Percentiles rank a stretch among this genome's conserved stretches.
phyloP scores from a whole-genome alignment of 2,329 filamentous ascomycete species.

The Hyphodiscus sp. region DNA sequence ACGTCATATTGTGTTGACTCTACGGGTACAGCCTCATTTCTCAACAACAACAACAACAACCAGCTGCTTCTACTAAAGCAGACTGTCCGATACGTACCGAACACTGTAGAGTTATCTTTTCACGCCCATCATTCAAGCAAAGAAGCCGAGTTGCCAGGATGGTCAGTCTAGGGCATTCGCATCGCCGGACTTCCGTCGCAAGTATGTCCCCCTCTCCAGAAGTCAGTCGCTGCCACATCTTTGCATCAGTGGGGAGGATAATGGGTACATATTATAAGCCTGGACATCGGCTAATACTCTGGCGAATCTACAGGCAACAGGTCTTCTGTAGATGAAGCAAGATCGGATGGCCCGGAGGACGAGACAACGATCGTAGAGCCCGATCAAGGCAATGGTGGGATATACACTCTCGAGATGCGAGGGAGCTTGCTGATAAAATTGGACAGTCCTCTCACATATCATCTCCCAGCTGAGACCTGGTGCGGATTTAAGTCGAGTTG shows the following conservation, averaged over 20 bases:
- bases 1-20: no score
- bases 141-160: conserved; percentile 13
- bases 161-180: conserved; percentile 36
- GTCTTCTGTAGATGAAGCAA: conserved; percentile 28
- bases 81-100: not conserved
- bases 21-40: not conserved
- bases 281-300: not conserved
- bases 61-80: not conserved
- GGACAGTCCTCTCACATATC: conserved; percentile 83
- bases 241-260: not conserved
- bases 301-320: conserved; percentile 34
- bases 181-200: conserved; percentile 40
- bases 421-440: conserved; percentile 14
- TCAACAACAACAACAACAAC: not conserved
- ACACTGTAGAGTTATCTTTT: not conserved
- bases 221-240: conserved; percentile 2
- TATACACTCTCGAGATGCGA: not conserved
- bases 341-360: conserved; percentile 45
- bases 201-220: conserved; percentile 29
- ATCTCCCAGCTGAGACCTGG: conserved; percentile 95
- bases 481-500: conserved; percentile 89
- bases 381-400: conserved; percentile 87
- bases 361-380: conserved; percentile 81
- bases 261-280: not conserved
- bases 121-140: not conserved